Conservation (phyloP, 352 stramenopile species). For the Phytopythium kandeliae region DNA sequence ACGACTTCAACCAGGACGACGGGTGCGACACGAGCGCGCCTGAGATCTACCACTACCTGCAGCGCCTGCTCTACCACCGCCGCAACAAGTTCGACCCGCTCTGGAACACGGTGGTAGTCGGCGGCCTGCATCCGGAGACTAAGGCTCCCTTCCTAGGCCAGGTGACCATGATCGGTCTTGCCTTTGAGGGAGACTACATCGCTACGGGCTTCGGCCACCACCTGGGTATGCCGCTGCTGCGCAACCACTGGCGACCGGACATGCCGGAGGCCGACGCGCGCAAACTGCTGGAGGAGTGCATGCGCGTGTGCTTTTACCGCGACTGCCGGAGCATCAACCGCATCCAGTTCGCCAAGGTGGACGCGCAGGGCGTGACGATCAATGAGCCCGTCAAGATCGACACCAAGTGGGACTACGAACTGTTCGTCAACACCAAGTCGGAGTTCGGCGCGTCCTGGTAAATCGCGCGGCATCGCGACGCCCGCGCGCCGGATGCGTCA, state of each 20-base stretch:
- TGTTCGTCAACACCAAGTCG: conserved; percentile 87
- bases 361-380: conserved; percentile 81
- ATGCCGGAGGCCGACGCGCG: conserved; percentile 93
- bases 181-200: conserved; percentile 96
- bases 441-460: conserved; percentile 89
- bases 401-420: conserved; percentile 92
- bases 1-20: conserved; percentile 95
- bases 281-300: conserved; percentile 95
- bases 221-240: conserved; percentile 95
- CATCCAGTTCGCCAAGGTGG: conserved; percentile 97
- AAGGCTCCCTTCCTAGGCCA: conserved; percentile 93
- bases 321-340: conserved; percentile 98
- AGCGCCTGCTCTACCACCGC: conserved; percentile 97
- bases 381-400: conserved; percentile 94
- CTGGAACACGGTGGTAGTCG: conserved; percentile 98
- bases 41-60: conserved; percentile 96
- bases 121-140: conserved; percentile 89
- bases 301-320: conserved; percentile 98
- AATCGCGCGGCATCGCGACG: conserved; percentile 6
- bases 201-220: conserved; percentile 98
- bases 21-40: conserved; percentile 91
- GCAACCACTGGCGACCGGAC: conserved; percentile 92
- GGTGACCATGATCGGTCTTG: conserved; percentile 96
- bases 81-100: conserved; percentile 99
- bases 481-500: background rate